Percentiles rank a stretch among this genome's conserved stretches.
phyloP scores from a whole-genome alignment of 106 monocot genomes.

The Acorus gramineus region DNA sequence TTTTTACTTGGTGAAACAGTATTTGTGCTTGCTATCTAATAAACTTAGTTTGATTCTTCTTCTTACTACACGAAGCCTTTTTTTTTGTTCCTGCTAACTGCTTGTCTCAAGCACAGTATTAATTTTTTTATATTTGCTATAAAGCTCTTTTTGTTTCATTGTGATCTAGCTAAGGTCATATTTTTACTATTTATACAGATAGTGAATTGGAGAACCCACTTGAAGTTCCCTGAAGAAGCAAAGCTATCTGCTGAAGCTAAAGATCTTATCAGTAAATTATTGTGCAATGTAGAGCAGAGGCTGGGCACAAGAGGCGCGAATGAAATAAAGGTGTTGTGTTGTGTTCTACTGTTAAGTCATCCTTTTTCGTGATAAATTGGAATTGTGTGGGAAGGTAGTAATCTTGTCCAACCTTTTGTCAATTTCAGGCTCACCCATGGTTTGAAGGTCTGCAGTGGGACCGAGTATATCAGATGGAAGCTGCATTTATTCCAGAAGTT shows the following conservation, averaged over 20 bases:
- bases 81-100: too few species aligned
- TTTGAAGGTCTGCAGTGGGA: constrained; percentile 66
- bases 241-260: constrained; percentile 65
- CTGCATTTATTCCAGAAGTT: constrained; percentile 84
- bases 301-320: constrained; percentile 82
- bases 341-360: not conserved
- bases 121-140: not conserved
- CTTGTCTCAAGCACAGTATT: not conserved
- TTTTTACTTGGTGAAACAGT: too few species aligned
- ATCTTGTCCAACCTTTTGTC: not conserved
- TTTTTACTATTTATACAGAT: constrained; percentile 39
- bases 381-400: not conserved
- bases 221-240: constrained; percentile 93
- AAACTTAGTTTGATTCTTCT: too few species aligned
- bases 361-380: not conserved
- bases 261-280: constrained; percentile 76
- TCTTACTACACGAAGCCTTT: too few species aligned
- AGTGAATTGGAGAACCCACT: constrained; percentile 86
- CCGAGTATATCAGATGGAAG: constrained; percentile 64
- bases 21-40: too few species aligned
- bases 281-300: constrained; percentile 82
- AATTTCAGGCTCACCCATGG: constrained; percentile 65
- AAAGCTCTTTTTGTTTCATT: not conserved
- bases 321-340: constrained; percentile 70
- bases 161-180: not conserved